Base-by-base conservation (phyloP, 75 land plant genomes). In the Larix kaempferi region DNA sequence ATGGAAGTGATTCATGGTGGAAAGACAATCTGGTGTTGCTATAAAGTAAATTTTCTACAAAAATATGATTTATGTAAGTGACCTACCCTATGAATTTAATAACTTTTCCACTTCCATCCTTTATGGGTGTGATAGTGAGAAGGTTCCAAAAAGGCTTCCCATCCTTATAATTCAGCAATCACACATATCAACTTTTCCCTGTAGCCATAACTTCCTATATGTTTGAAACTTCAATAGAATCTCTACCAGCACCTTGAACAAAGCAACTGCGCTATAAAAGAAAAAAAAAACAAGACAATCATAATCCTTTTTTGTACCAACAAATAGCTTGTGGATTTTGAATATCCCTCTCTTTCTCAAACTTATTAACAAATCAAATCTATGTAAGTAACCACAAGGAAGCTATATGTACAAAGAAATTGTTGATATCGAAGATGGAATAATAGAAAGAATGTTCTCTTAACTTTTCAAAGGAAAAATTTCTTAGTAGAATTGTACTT, bases 61-160 rank as follows among this genome's bases (percentile, higher is more conserved):
- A 54, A 39, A 5, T 26, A 19, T 76, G 52, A 76, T 62, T 35
- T 37, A 8, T 76, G 4, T 37, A 35, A 78, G 23, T 29, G 15
- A 49, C 89, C 74, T 44, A 94, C 96, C 96, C 96, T 39, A 94
- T 94, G 78, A 74, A 92, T 71, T 94, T 94, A 69, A 94, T 77
- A 62, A 87, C 76, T 26, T 90, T 86, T 62, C 92, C 96, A 54
- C 44, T 56, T 21, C 90, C 91, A 83, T 94, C 91, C 77, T 88
- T 88, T 74, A 94, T 92, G 13, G 96, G 96, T 25, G 96, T 86
- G 25, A 94, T 71, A 15, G 96, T 94, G 7, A 94, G 86, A 66
- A 94, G 86, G 71, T 94, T 94, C 96, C 96, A 94, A 73, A 94
- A 94, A 11, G 90, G 85, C 15, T 88, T 87, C 0, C 96, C 95